phyloP scores from a whole-genome alignment of 805 yeast species.

The Pichia exigua region DNA sequence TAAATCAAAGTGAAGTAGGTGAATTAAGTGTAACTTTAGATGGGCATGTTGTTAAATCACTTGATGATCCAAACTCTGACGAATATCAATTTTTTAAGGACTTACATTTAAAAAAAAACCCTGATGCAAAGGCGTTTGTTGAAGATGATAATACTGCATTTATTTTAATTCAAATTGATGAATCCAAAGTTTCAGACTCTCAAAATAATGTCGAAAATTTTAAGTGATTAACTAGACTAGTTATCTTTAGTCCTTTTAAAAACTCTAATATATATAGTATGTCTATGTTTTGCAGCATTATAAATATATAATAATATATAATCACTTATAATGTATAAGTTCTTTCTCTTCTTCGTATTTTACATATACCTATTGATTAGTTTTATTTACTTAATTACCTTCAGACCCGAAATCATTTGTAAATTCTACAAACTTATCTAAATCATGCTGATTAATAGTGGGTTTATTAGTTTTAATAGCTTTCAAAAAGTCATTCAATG shows the following conservation, averaged over 20 bases:
- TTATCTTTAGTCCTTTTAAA: neutral
- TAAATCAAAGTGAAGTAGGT: constrained; percentile 74
- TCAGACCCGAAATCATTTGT: constrained; percentile 96
- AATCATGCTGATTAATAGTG: constrained; percentile 82
- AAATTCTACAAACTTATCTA: constrained; percentile 75
- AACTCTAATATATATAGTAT: neutral
- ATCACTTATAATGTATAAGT: neutral
- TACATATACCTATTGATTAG: neutral
- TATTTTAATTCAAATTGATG: constrained; percentile 53
- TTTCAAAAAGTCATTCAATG: constrained; percentile 86
- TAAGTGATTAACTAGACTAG: constrained; percentile 1
- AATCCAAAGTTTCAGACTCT: constrained; percentile 74
- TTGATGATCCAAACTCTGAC: constrained; percentile 34
- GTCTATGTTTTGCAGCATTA: neutral
- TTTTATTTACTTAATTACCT: constrained; percentile 63
- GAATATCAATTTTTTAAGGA: constrained; percentile 55
- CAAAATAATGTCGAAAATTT: constrained; percentile 44
- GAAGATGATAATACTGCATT: constrained; percentile 57
- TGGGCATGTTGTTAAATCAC: constrained; percentile 55
- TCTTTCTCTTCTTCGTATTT: neutral
- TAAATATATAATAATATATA: neutral
- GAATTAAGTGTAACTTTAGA: constrained; percentile 75
- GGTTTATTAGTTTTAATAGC: constrained; percentile 90
- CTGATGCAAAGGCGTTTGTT: constrained; percentile 64
- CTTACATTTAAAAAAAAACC: constrained; percentile 52